Evolutionary conservation across 768 basidiomycete species (phyloP), one percentile per base, ranked within the genome.

Genomic region (Lentinus tigrinus): DNA sequence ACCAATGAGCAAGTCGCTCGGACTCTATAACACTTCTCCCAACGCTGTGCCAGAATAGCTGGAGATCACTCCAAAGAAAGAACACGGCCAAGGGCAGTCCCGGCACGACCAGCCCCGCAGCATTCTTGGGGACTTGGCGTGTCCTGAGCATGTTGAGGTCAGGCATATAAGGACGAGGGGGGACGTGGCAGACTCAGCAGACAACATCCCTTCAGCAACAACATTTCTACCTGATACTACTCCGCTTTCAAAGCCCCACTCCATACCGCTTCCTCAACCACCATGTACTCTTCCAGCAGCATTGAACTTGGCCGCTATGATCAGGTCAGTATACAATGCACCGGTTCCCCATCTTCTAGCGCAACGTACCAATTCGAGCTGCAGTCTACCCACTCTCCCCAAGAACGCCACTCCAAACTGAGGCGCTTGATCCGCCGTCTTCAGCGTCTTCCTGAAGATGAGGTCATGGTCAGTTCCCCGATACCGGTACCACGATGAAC

Each of bases 81-180:
- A 34, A 6, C 34, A 37, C 47, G 44, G 47, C 26, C 34, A 13
- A 24, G 49, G 16, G 28, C n/a, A 31, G 26, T 16, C 49, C 34
- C 28, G 19, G 31, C 4, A 17, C 13, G 26, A 34, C 11, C 16
- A 4, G 21, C n/a, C 28, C 28, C 49, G 49, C 36, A 50, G 31
- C 10, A 48, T 38, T n/a, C 49, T 50, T 50, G 49, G 49, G 34
- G 36, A 8, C 49, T 50, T 50, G 49, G 49, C 49, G 36, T 23
- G 44, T 10, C 39, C 3, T 21, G 47, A 16, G 16, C 47, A 34
- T 31, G 6, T 13, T 1, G 4, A 13, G 14, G 10, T 10, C 9
- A 31, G 14, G 38, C 27, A 52, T 52, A 50, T 50, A 50, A 50
- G 36, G n/a, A 31, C 34, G 31, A 31, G 31, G 31, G 7, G 11